Evolutionary conservation across 2,329 filamentous ascomycete species (phyloP).

Genomic region (Magnaporthiopsis poae): DNA sequence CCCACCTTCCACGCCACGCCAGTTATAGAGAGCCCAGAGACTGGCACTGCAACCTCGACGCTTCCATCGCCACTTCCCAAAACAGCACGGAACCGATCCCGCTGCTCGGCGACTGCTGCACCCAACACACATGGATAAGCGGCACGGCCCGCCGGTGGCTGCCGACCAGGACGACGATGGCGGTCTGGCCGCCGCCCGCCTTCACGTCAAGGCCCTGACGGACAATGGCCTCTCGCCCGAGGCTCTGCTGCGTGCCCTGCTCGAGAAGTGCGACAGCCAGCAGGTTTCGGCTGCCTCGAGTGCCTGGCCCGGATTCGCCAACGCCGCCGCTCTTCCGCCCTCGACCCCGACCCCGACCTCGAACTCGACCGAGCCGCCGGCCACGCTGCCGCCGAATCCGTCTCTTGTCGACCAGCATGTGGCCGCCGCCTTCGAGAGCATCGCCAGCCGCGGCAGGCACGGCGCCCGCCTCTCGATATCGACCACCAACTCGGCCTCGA

Average conservation of each 20-base stretch:
- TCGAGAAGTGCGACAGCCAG: constrained; percentile 20
- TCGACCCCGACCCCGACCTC: constrained; percentile 2
- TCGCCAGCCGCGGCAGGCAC: not conserved
- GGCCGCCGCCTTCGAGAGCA: constrained; percentile 3
- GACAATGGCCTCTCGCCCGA: constrained; percentile 22
- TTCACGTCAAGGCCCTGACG: constrained; percentile 23
- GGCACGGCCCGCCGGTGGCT: constrained; percentile 8
- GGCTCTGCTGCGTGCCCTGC: constrained; percentile 22
- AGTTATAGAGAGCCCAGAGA: not conserved
- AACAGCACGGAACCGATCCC: too few relatives aligned
- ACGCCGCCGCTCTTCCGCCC: not conserved
- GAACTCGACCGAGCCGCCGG: not conserved
- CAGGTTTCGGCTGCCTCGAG: not conserved
- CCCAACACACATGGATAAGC: constrained; percentile 4
- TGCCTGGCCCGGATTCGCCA: constrained; percentile 1
- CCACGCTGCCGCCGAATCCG: not conserved
- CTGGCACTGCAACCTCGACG: not conserved
- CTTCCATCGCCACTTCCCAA: not conserved
- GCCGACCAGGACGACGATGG: constrained; percentile 16
- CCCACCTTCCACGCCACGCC: not conserved
- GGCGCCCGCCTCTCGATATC: constrained; percentile 8
- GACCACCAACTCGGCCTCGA: constrained; percentile 34
- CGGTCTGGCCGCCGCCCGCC: constrained; percentile 21
- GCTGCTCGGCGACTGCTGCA: not conserved
- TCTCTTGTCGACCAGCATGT: constrained; percentile 7